Evolutionary conservation across 73 alveolate genomes (phyloP).

Genomic region (Blepharisma japonicum): DNA sequence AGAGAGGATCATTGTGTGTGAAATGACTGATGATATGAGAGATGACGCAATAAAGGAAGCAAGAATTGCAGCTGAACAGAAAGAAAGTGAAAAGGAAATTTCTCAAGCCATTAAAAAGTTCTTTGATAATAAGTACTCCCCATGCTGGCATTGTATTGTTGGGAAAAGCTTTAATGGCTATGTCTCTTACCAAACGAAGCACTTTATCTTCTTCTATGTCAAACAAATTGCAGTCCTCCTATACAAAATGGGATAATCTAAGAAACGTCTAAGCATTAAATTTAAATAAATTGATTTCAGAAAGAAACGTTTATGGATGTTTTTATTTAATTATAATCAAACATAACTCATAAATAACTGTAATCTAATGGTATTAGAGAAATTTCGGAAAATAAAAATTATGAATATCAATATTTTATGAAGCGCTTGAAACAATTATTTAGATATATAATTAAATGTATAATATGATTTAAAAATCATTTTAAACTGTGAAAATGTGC

Average conservation of each 20-base stretch:
- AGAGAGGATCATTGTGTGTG: slow-evolving; percentile 65
- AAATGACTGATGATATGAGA: slow-evolving; percentile 74
- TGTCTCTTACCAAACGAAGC: slow-evolving; percentile 81
- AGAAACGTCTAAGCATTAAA: too few species aligned
- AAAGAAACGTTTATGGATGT: too few species aligned
- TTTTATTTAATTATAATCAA: too few species aligned
- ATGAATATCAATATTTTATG: too few species aligned
- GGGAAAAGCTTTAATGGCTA: slow-evolving; percentile 83
- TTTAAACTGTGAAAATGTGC: too few species aligned
- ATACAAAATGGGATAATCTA: slow-evolving; percentile 57
- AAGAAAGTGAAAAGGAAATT: slow-evolving; percentile 77
- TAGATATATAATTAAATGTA: too few species aligned
- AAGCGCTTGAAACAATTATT: too few species aligned
- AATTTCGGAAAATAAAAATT: too few species aligned
- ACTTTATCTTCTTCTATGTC: slow-evolving; percentile 85
- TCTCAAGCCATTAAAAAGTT: slow-evolving; percentile 71
- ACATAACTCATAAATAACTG: too few species aligned
- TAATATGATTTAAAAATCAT: too few species aligned
- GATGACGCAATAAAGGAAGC: slow-evolving; percentile 79
- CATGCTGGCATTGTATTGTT: slow-evolving; percentile 93
- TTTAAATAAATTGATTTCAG: too few species aligned
- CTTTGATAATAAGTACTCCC: slow-evolving; percentile 88
- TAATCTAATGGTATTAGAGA: too few species aligned
- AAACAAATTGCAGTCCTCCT: slow-evolving; percentile 89
- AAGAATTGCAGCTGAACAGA: slow-evolving; percentile 69